Evolutionary conservation across 1,284 basidiomycete species (phyloP).

Genomic region (Paramarasmius palmivorus): DNA sequence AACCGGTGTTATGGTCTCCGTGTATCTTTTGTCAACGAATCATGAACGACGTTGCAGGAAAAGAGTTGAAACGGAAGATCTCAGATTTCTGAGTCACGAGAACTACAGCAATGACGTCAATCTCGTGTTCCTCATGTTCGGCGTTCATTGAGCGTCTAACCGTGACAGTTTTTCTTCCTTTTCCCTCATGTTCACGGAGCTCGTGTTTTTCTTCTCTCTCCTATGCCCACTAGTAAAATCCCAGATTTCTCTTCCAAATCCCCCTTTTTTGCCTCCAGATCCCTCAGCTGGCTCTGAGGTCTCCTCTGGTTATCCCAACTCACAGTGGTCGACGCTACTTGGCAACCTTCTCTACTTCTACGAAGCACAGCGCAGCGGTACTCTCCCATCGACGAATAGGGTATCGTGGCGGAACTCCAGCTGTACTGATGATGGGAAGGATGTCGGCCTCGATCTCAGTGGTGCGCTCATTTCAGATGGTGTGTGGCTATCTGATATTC

Average conservation of each 20-base stretch:
- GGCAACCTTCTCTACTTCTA: conserved; percentile 88
- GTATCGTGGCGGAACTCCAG: conserved; percentile 88
- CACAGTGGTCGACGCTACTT: conserved; percentile 80
- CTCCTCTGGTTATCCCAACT: conserved; percentile 57
- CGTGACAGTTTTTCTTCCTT: background rate
- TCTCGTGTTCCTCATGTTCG: background rate
- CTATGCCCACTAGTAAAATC: conserved; percentile 18
- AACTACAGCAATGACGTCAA: background rate
- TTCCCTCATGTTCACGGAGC: background rate
- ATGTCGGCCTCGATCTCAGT: conserved; percentile 73
- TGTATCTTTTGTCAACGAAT: too few species aligned
- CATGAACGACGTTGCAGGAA: too few species aligned
- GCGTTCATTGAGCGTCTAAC: background rate
- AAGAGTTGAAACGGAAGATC: too few species aligned
- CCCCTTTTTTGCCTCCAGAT: conserved; percentile 65
- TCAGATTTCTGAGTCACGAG: too few species aligned
- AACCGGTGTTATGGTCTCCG: too few species aligned
- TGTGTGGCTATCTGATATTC: background rate
- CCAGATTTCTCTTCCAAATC: conserved; percentile 63
- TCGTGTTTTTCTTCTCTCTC: background rate
- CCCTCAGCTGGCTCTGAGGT: conserved; percentile 54
- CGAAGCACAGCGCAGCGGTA: conserved; percentile 86
- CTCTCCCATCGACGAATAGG: conserved; percentile 67
- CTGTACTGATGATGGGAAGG: conserved; percentile 73
- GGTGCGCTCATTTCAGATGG: conserved; percentile 37